Base-by-base conservation (phyloP, 2,329 filamentous ascomycete genomes). In the Calonectria montana region DNA sequence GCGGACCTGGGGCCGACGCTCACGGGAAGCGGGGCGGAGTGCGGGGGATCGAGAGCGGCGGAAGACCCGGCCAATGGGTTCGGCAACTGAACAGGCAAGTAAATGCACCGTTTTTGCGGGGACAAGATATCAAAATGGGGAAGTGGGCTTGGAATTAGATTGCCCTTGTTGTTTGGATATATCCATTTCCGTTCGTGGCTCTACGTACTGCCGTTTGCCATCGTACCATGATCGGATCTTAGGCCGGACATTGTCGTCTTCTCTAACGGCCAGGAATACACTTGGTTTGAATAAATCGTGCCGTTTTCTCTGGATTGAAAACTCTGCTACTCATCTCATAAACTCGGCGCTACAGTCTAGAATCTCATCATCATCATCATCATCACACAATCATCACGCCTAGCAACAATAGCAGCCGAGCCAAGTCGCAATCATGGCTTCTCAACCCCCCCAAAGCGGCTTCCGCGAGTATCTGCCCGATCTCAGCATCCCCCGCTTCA, bases 401-500 rank as follows among this genome's bases (percentile, higher is more conserved):
- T 9, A 43, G 57, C 9, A 45, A 27, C n/a, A 43, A 25, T n/a
- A 45, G 12, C 41, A 27, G 3, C 45, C 23, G 10, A n/a, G 23
- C 53, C 48, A 25, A 45, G 12, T 45, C 7, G 18, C 45, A 45
- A 39, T 39, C 64, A 71, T 71, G 69, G 64, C 55, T n/a, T 67
- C 69, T n/a, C 69, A 71, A 59, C 37, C 64, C 47, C 37, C 41
- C 21, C 23, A 53, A 25, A 72, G 69, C 53, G 69, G 66, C 13
- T 75, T 69, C 45, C 88, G 91, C 69, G 83, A 89, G 68, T 88
- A 90, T 78, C 84, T 94, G 16, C 92, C 91, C 0, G 91, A 94
- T 77, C 86, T 94, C 63, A 87, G 77, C 74, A 86, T 84, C 31
- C 88, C 89, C 16, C 89, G 92, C 41, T 94, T 94, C 83, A 89